phyloP scores from a whole-genome alignment of 2,329 filamentous ascomycete species.

The Neophaeococcomyces aloes region DNA sequence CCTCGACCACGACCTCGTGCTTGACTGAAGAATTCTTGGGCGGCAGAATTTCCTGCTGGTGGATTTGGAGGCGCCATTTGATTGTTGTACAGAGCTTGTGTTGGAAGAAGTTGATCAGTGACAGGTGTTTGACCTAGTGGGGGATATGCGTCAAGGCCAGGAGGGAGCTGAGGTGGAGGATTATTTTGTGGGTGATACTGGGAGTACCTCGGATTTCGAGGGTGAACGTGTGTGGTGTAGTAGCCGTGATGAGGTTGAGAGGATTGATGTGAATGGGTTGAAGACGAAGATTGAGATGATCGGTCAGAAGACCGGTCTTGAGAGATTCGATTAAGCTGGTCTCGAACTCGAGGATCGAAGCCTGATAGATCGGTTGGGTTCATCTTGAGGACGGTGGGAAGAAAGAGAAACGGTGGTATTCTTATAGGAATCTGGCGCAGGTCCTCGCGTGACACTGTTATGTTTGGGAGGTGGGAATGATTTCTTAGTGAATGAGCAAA shows the following conservation, averaged over 20 bases:
- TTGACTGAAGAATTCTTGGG: constrained; percentile 6
- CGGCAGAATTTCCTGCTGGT: neutral
- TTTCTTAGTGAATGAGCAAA: no score
- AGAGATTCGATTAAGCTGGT: constrained; percentile 5
- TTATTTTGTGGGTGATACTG: neutral
- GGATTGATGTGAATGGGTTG: neutral
- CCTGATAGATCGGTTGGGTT: neutral
- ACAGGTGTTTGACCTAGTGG: constrained; percentile 1
- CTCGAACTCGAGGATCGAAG: constrained; percentile 6
- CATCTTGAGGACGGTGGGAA: neutral
- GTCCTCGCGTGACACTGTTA: neutral
- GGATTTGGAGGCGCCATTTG: neutral
- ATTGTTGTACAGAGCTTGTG: neutral
- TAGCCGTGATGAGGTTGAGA: neutral
- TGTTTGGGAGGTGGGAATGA: no score
- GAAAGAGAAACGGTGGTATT: neutral
- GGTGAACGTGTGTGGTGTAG: constrained; percentile 7
- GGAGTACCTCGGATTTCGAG: constrained; percentile 21
- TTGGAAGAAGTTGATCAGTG: neutral
- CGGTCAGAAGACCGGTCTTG: neutral
- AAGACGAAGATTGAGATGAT: constrained; percentile 1
- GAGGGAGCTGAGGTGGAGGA: constrained; percentile 2
- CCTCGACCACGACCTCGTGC: neutral
- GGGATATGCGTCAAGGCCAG: constrained; percentile 3
- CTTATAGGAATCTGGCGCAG: neutral